Evolutionary conservation across 1,284 basidiomycete species (phyloP), one percentile per base, ranked within the genome.

Genomic region (Puccinia coronata): DNA sequence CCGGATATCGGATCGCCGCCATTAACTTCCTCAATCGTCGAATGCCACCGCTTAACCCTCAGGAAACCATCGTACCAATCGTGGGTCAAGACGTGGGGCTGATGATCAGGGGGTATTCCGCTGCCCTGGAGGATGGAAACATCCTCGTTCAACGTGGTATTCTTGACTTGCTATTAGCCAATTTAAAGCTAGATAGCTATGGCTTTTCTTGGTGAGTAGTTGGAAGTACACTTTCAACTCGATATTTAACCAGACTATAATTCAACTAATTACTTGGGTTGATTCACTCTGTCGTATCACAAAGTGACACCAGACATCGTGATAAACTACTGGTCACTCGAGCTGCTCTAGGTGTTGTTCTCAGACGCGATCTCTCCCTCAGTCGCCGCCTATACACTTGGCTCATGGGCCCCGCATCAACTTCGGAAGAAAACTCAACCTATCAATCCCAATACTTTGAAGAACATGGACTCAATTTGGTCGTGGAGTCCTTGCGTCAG

Each of bases 311-410:
- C 8, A 41, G 83, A 36, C 51, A 71, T 16, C 75, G 77, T 49
- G 85, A 86, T 67, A 82, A 83, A 78, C 80, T 84, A 41, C 80
- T 85, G 3, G 82, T 86, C 6, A 77, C 84, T 67, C 82, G 84
- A 12, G 81, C 83, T 16, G 83, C 83, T 5, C 78, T 83, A 11
- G 84, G 83, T 4, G 94, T 98, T 18, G 95, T 98, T 5, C 89
- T 99, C 67, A 90, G 96, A 78, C 90, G 95, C 49, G 97, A 99
- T 85, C 88, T 98, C 20, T 96, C 95, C 0, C 89, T 99, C 70
- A 98, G 95, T 86, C 90, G 97, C 76, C 90, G 97, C 25, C 88
- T 99, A 39, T 98, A 96, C 87, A 91, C 92, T 0, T 99, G 97
- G 97, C 87, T 99, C 0, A 87, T 98, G 28, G 95, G 95, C 0